Evolutionary conservation across 352 stramenopile species (phyloP).

Genomic region (Globisporangium lucens): DNA sequence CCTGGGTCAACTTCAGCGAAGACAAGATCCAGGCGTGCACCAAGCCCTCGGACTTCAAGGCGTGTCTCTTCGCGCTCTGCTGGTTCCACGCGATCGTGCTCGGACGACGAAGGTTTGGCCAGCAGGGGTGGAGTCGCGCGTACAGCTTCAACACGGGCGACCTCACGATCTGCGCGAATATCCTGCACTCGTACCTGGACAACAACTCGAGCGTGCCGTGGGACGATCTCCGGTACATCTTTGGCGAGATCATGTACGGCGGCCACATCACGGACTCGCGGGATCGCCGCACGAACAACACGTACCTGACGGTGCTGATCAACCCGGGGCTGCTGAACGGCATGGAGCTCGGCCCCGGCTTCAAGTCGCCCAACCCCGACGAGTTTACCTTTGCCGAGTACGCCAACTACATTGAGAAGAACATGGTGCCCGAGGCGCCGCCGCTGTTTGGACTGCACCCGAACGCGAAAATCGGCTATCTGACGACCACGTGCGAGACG

Average conservation of each 20-base stretch:
- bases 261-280: constrained; percentile 95
- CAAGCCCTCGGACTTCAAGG: constrained; percentile 91
- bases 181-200: constrained; percentile 92
- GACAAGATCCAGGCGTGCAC: constrained; percentile 85
- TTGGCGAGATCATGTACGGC: constrained; percentile 97
- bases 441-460: constrained; percentile 93
- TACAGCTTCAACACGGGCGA: constrained; percentile 97
- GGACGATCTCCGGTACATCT: constrained; percentile 95
- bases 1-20: constrained; percentile 94
- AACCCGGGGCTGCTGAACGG: constrained; percentile 79
- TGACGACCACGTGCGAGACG: constrained; percentile 90
- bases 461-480: constrained; percentile 95
- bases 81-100: constrained; percentile 97
- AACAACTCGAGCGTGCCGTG: constrained; percentile 90
- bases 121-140: constrained; percentile 92
- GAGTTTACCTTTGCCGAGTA: constrained; percentile 84
- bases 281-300: constrained; percentile 95
- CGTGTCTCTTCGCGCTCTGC: constrained; percentile 93
- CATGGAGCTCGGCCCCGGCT: constrained; percentile 93
- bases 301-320: constrained; percentile 90
- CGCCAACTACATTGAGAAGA: constrained; percentile 91
- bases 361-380: constrained; percentile 89
- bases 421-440: constrained; percentile 91
- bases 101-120: constrained; percentile 89
- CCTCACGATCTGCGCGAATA: constrained; percentile 94